Evolutionary conservation across 2,329 filamentous ascomycete genomes (phyloP), one percentile per base, ranked within the genome.

Genomic region (Botrytis deweyae): DNA sequence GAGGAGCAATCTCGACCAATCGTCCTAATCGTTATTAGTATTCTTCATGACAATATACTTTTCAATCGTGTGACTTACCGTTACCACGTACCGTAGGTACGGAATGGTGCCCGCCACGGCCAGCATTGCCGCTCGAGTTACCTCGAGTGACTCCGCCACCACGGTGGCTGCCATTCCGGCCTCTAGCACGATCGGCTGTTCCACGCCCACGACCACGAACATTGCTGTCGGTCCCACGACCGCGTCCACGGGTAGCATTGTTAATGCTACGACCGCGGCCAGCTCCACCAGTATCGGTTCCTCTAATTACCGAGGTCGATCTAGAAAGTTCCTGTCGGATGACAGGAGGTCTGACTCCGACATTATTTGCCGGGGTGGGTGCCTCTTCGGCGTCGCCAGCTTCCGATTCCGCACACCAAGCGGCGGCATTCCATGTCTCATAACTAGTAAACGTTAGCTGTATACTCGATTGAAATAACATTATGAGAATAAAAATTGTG

Each of bases 91-190:
- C n/a, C 33, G 40, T 25, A 14, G 29, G 12, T 18, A n/a, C 33
- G 5, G 42, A 6, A 40, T 72, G 36, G 36, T 52, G 59, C 36
- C 42, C 46, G 4, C 36, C 36, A 55, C 58, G 61, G n/a, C 46
- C 29, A 25, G 22, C 29, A 52, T 46, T 63, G 58, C 55, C 40
- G 10, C 36, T 71, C 69, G 25, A 66, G 14, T 65, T 44, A 40
- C 67, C 67, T 61, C 25, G 36, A 68, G 46, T 58, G 36, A n/a
- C 65, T 29, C 65, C 25, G 36, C 69, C 20, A 29, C 70, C 44
- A 16, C 44, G 70, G 42, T 42, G 29, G 59, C 36, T 65, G n/a
- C 36, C 59, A 65, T 40, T 18, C 7, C n/a, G 46, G n/a, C 42
- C 44, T 18, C n/a, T 38, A 33, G n/a, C 25, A 14, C 59, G 25